Evolutionary conservation across 805 yeast species (phyloP), one percentile per base, ranked within the genome.

Genomic region (Starmerella geochares): DNA sequence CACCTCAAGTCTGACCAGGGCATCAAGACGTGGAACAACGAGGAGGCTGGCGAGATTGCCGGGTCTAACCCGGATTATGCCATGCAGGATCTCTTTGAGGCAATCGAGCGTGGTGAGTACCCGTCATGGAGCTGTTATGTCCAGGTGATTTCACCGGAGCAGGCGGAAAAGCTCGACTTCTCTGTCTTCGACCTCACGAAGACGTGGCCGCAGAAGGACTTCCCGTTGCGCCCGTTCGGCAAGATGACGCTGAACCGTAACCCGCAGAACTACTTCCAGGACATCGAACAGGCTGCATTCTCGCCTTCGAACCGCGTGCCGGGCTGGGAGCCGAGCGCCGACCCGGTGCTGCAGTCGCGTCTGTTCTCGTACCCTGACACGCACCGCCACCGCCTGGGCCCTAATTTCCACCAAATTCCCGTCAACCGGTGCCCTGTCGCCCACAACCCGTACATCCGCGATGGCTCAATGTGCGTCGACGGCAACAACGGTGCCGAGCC

Each of bases 301-400:
- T 68, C 83, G 27, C 90, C 88, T 44, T 69, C 80, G 49, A 83
- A 81, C 69, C 71, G 81, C 46, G 83, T 81, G 38, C 86, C 86
- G 40, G 83, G 79, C 62, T 76, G 80, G 71, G 85, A 81, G 69
- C 77, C 88, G 49, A 75, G 83, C 44, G 83, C 83, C 52, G 88
- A 82, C 67, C 85, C 86, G 21, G 86, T 82, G 19, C 71, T 82
- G 67, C 87, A 82, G 69, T 75, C 83, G 27, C 78, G 88, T 67
- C 71, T 82, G 59, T 83, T 80, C 67, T 79, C 87, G 21, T 81
- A 82, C 69, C 74, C 80, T 50, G 88, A 82, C 67, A 80, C 88
- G 40, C 86, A 80, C 67, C 78, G 85, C 63, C 78, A 81, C 71
- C 76, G 90, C 67, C 73, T 82, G 60, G 88, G 88, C 52, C 66